Conservation (phyloP, 225 moss, liverwort and hornwort species). For the Antitrichia curtipendula region DNA sequence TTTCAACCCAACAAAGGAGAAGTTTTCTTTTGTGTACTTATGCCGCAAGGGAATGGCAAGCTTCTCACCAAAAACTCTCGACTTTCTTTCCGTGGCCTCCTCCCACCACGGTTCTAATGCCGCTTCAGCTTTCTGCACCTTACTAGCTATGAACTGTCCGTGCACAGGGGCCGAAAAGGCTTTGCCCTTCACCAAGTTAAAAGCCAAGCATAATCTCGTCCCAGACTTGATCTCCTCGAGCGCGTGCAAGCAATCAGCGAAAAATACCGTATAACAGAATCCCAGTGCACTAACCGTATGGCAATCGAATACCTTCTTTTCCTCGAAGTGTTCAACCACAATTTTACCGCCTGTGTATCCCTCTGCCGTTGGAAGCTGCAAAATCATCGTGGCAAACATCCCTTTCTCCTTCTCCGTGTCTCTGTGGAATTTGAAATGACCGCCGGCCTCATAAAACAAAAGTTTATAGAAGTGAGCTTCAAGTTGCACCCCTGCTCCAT, state of each 20-base stretch:
- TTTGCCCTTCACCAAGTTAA: neutral
- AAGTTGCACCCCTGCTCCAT: neutral
- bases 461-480: neutral
- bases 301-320: neutral
- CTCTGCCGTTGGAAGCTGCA: conserved; percentile 4
- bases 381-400: neutral
- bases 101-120: conserved; percentile 1
- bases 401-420: conserved; percentile 10
- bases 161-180: neutral
- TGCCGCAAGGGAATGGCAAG: neutral
- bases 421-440: neutral
- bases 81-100: neutral
- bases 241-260: conserved; percentile 5
- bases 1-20: neutral
- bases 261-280: neutral
- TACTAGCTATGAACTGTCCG: neutral
- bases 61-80: neutral
- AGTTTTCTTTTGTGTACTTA: neutral
- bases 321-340: neutral
- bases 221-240: neutral
- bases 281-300: neutral
- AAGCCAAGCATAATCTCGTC: neutral
- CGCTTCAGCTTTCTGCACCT: neutral
- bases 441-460: neutral
- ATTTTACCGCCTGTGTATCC: conserved; percentile 1